Evolutionary conservation across 225 moss, liverwort and hornwort species (phyloP), one percentile per base, ranked within the genome.

Genomic region (Polytrichum commune): DNA sequence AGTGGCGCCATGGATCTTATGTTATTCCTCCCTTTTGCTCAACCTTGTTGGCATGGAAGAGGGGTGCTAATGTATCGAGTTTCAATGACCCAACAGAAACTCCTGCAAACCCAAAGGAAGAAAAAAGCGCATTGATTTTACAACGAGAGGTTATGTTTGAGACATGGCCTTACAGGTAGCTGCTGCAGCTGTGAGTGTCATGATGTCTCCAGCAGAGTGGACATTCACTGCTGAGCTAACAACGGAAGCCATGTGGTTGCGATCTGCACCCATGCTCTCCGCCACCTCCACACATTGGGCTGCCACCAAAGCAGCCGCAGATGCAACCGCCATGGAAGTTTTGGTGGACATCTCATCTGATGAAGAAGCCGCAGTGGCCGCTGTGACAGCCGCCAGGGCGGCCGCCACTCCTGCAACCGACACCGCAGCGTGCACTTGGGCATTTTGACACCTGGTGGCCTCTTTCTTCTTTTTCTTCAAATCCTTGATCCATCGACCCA

Each of bases 251-350:
- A 87, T 87, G 70, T 87, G 87, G 54, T 87, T 83, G 27, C 83
- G 80, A 77, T 87, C 83, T 57, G 87, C 87, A 53, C 87, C 87
- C 83, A 87, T 81, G 61, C 81, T 87, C 65, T 87, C 87, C 22
- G 87, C 87, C 62, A 87, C 87, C 71, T 87, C 87, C 1, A 87
- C 87, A 60, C 87, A 87, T 69, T 84, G 87, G 5, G 87, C 87
- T 13, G 87, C 87, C 64, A 87, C 87, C 65, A 87, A 74, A 65
- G 87, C 87, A 56, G 87, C 87, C 5, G 87, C 87, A 5, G 87
- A 87, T 16, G 87, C 87, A 78, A 87, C 84, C 29, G 87, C 87
- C 81, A 87, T 87, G 1, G 87, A 83, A 8, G 83, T 87, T 64
- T 83, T 79, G 29, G 87, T 83, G 20, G 81, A 81, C 74, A 81